These are phyloP conservation scores for Rhizopus stolonifer DNA, from an alignment of 371 early-diverging fungal species.

Conservation along the genomic window DNA sequence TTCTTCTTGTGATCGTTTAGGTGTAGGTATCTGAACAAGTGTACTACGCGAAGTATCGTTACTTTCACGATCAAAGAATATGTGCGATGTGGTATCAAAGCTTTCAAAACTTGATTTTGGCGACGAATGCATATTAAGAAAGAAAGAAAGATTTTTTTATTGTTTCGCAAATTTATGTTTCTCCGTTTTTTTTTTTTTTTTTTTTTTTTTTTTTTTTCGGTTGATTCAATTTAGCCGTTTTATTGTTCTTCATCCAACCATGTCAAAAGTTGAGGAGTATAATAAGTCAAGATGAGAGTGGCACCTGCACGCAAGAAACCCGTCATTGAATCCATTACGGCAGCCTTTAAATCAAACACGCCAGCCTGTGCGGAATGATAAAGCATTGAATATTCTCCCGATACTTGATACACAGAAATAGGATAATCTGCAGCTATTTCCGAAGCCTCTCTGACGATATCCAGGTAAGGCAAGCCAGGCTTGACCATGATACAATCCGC, in stretches of 20 bases:
- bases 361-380: slow-evolving; percentile 86
- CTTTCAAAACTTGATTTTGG: slow-evolving; percentile 4
- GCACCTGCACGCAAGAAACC: slow-evolving; percentile 90
- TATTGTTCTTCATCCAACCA: slow-evolving; percentile 70
- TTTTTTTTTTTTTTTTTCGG: slow-evolving; percentile 4
- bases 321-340: slow-evolving; percentile 85
- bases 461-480: slow-evolving; percentile 94
- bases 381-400: slow-evolving; percentile 95
- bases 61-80: not conserved
- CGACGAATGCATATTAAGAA: not conserved
- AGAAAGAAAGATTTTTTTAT: slow-evolving; percentile 7
- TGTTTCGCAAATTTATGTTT: not conserved
- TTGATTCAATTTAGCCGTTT: slow-evolving; percentile 15
- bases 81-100: not conserved
- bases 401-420: slow-evolving; percentile 90
- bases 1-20: not conserved
- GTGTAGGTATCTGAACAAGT: not conserved
- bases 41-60: not conserved
- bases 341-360: slow-evolving; percentile 82
- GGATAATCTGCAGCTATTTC: slow-evolving; percentile 71
- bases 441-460: slow-evolving; percentile 90
- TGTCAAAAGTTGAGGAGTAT: slow-evolving; percentile 87
- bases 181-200: not conserved
- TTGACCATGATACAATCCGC: slow-evolving; percentile 97
- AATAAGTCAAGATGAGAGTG: slow-evolving; percentile 90